A percentile compares a stretch with the other conserved stretches of the same genome.
Conservation (phyloP, 2,329 filamentous ascomycete genomes). For the Pseudogymnoascus sp. region DNA sequence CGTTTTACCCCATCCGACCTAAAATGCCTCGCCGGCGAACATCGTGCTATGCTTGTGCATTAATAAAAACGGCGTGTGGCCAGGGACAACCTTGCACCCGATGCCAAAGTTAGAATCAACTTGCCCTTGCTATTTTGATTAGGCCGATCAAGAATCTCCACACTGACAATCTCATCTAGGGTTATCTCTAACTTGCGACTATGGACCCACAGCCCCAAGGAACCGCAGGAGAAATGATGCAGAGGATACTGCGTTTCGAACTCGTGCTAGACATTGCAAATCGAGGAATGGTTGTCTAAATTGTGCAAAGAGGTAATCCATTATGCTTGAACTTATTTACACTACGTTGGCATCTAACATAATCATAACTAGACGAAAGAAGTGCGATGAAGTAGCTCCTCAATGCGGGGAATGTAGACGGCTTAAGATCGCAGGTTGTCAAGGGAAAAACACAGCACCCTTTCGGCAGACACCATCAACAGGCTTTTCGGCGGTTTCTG, state of each 20-base stretch:
- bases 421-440: not conserved
- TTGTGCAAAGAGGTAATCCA: not conserved
- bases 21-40: constrained; percentile 7
- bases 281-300: constrained; percentile 7
- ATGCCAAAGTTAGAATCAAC: not conserved
- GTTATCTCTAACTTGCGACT: not conserved
- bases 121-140: not conserved
- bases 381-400: constrained; percentile 8
- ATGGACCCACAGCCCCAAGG: not conserved
- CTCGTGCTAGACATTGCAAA: not conserved
- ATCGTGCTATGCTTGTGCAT: constrained; percentile 2
- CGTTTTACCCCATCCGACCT: not conserved
- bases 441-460: not conserved
- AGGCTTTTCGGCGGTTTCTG: not conserved
- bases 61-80: constrained; percentile 3
- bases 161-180: not conserved
- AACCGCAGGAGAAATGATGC: not conserved
- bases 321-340: not conserved
- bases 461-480: not conserved
- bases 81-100: not conserved
- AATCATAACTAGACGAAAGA: constrained; percentile 5
- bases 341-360: not conserved
- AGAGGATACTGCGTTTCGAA: not conserved
- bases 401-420: constrained; percentile 8
- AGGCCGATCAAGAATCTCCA: not conserved